Conservation (phyloP, 148 eudicot species). For the Vaccinium corymbosum region DNA sequence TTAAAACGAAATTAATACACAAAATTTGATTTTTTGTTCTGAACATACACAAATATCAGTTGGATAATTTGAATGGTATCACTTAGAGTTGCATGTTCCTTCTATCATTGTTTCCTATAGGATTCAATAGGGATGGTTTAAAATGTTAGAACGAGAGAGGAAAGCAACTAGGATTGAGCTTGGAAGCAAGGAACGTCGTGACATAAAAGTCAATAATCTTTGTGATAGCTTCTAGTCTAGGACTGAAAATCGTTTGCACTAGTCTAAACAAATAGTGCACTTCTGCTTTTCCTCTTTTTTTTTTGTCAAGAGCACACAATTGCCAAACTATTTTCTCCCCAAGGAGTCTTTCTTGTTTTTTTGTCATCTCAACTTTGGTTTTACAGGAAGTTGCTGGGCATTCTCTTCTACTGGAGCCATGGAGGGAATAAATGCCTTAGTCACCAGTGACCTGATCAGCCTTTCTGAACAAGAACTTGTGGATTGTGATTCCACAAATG, state of each 20-base stretch:
- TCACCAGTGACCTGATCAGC: conserved; percentile 46
- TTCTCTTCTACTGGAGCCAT: conserved; percentile 57
- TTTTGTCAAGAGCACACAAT: background rate
- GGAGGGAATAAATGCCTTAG: conserved; percentile 53
- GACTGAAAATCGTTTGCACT: background rate
- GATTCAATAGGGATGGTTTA: background rate
- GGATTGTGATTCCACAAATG: conserved; percentile 45
- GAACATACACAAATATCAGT: background rate
- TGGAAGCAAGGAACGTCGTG: background rate
- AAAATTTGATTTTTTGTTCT: background rate
- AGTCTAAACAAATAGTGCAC: too few species aligned
- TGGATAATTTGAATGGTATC: too few species aligned
- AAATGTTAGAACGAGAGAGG: background rate
- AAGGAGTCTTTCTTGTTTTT: background rate
- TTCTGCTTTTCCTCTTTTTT: background rate
- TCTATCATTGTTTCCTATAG: background rate
- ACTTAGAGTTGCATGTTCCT: background rate
- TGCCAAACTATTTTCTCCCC: background rate
- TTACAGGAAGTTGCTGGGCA: conserved; percentile 60
- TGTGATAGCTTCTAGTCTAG: background rate
- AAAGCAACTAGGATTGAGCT: background rate
- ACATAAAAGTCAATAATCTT: background rate
- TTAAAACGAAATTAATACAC: background rate
- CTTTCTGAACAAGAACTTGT: conserved; percentile 59
- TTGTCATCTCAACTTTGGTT: background rate